phyloP scores from a whole-genome alignment of 441 rosid species.

The Capsella rubella region DNA sequence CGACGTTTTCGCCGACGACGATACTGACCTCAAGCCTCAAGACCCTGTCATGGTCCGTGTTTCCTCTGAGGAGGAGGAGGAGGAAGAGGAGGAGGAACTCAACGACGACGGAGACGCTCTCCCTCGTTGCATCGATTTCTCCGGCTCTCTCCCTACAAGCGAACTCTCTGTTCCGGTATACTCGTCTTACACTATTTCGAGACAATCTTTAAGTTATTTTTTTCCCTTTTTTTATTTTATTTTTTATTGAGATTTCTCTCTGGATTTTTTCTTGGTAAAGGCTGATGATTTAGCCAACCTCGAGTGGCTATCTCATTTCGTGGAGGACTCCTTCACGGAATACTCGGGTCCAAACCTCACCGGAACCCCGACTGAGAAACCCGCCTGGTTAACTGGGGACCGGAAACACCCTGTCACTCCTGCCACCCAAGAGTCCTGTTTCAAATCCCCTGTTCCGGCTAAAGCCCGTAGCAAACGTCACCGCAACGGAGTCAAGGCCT shows the following conservation, averaged over 20 bases:
- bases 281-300: slow-evolving; percentile 75
- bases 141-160: slow-evolving; percentile 21
- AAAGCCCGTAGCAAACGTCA: slow-evolving; percentile 35
- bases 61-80: slow-evolving; percentile 36
- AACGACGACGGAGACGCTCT: slow-evolving; percentile 32
- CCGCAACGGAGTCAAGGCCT: slow-evolving; percentile 30
- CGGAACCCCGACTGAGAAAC: slow-evolving; percentile 47
- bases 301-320: slow-evolving; percentile 93
- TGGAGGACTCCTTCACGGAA: slow-evolving; percentile 64
- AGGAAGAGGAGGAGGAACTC: slow-evolving; percentile 1
- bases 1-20: slow-evolving; percentile 39
- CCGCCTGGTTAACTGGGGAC: slow-evolving; percentile 49
- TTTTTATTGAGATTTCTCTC: no score
- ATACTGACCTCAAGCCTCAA: not conserved
- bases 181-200: no score
- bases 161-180: slow-evolving; percentile 41
- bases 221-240: no score
- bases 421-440: slow-evolving; percentile 46
- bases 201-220: no score
- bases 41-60: slow-evolving; percentile 23
- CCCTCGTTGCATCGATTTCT: slow-evolving; percentile 3
- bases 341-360: slow-evolving; percentile 57
- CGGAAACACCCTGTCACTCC: slow-evolving; percentile 46
- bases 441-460: slow-evolving; percentile 41
- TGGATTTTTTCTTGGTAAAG: slow-evolving; percentile 42